Percentiles rank a stretch among this genome's conserved stretches.
Evolutionary conservation across 139 green algal species (phyloP).

Genomic region (Pleodorina starrii): DNA sequence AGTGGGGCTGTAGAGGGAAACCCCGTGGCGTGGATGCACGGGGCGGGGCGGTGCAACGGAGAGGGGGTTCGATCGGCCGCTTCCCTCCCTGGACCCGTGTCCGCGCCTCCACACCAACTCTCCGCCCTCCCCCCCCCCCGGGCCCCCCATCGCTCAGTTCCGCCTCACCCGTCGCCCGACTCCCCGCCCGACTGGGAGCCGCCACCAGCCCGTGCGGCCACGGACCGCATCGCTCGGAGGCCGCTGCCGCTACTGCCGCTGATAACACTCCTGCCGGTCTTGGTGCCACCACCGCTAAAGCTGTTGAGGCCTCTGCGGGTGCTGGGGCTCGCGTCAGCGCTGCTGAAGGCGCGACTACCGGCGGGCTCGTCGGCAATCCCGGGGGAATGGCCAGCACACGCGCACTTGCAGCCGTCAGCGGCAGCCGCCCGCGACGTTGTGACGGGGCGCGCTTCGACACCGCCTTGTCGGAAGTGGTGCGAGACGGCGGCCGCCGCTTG

Average conservation of each 20-base stretch:
- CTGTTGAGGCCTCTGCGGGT: neutral
- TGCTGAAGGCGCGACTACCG: neutral
- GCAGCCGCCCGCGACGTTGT: neutral
- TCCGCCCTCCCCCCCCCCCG: too few species aligned
- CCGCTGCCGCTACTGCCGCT: neutral
- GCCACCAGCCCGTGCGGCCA: neutral
- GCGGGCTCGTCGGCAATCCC: neutral
- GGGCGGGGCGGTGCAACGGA: neutral
- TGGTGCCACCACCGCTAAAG: too few species aligned
- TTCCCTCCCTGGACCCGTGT: neutral
- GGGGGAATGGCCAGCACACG: neutral
- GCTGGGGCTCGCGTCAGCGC: neutral
- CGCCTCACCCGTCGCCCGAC: neutral
- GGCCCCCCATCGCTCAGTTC: too few species aligned
- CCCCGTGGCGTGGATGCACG: neutral
- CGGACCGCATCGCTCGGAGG: neutral
- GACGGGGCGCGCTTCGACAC: too few species aligned
- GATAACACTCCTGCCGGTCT: too few species aligned
- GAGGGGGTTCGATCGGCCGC: neutral
- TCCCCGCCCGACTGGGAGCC: neutral
- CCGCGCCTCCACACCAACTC: neutral
- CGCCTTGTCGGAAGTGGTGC: neutral
- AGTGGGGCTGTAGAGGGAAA: too few species aligned
- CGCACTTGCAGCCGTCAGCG: neutral
- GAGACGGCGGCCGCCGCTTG: neutral